Evolutionary conservation across 1,139 yeast species (phyloP).

Genomic region (Magnusiomyces ingens): DNA sequence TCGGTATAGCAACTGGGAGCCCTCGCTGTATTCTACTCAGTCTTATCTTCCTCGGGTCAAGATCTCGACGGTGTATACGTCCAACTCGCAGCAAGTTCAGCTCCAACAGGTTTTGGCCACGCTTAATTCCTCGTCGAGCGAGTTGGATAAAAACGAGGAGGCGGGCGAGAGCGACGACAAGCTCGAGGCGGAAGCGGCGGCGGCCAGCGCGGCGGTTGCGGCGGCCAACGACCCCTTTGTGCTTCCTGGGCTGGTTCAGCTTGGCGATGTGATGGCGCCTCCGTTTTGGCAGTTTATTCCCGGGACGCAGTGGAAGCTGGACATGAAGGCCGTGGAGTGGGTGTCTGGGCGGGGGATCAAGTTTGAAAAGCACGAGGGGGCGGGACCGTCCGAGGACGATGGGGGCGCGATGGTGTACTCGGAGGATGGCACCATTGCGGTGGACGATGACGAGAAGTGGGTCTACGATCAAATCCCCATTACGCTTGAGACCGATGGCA

Average conservation of each 20-base stretch:
- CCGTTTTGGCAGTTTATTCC: conserved; percentile 24
- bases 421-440: conserved; percentile 6
- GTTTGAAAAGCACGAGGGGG: conserved; percentile 4
- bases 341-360: conserved; percentile 17
- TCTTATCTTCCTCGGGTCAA: conserved; percentile 10
- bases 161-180: not conserved
- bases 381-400: not conserved
- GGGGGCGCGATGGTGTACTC: conserved; percentile 1
- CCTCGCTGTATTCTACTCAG: conserved; percentile 28
- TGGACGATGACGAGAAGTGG: conserved; percentile 30
- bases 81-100: not conserved
- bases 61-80: not conserved
- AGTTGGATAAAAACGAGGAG: not conserved
- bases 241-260: conserved; percentile 1
- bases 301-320: conserved; percentile 25
- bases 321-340: conserved; percentile 26
- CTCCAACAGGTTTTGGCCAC: not conserved
- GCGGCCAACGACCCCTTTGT: conserved; percentile 1
- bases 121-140: not conserved
- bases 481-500: not conserved
- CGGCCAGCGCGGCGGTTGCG: not conserved
- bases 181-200: not conserved
- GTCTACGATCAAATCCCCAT: conserved; percentile 24
- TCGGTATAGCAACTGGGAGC: conserved; percentile 50
- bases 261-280: conserved; percentile 26